These are phyloP conservation scores for Cercospora nicotianae DNA, from an alignment of 2,329 filamentous ascomycete species.

Conservation along the genomic window DNA sequence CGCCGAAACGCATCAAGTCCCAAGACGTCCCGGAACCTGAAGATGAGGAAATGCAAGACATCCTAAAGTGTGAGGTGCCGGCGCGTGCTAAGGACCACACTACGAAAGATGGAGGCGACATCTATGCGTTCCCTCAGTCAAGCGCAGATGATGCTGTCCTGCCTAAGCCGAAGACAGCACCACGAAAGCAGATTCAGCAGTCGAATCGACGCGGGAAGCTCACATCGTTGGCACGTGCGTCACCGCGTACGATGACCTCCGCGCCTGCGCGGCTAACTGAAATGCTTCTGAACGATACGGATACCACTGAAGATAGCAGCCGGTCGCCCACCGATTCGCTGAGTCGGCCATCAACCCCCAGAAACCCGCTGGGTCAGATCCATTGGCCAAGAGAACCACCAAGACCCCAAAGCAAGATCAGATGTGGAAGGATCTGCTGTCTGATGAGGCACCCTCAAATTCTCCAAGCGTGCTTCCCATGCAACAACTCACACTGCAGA, in stretches of 20 bases:
- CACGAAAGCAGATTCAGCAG: slow-evolving; percentile 8
- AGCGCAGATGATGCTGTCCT: slow-evolving; percentile 20
- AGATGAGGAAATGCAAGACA: slow-evolving; percentile 23
- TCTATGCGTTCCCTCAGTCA: slow-evolving; percentile 28
- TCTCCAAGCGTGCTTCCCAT: slow-evolving; percentile 33
- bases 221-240: slow-evolving; percentile 16
- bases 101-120: slow-evolving; percentile 7
- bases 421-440: slow-evolving; percentile 36
- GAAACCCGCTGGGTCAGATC: slow-evolving; percentile 14
- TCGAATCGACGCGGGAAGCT: slow-evolving; percentile 21
- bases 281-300: slow-evolving; percentile 32
- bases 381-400: slow-evolving; percentile 19
- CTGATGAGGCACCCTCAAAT: slow-evolving; percentile 22
- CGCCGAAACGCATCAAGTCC: slow-evolving; percentile 23
- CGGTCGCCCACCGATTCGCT: slow-evolving; percentile 23
- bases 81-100: too few relatives aligned
- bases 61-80: neutral
- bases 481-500: slow-evolving; percentile 27
- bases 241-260: slow-evolving; percentile 31
- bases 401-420: slow-evolving; percentile 38
- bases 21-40: neutral
- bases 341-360: slow-evolving; percentile 29
- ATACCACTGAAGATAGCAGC: slow-evolving; percentile 25
- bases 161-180: neutral
- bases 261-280: slow-evolving; percentile 35